Base-by-base conservation (phyloP, 2,329 filamentous ascomycete species). In the Ophiostoma pallidulum region DNA sequence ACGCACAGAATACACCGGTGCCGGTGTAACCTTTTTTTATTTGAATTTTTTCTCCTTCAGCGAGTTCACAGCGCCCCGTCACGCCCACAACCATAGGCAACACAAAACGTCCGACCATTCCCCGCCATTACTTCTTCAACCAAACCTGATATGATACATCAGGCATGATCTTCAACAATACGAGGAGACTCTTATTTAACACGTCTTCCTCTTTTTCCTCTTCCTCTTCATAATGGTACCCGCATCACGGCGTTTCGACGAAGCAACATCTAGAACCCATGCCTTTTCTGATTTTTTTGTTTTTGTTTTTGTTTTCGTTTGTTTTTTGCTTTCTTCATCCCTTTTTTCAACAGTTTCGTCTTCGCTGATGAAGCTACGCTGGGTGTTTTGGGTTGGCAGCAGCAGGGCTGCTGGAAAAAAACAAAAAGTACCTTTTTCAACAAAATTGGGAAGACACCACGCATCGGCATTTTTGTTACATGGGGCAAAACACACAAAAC, bases 401-500 rank as follows among this genome's bases (percentile, higher is more conserved):
- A 37, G 24, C 22, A 42, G 20, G 29, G 9, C 26, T 20, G 44
- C 28, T 22, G 37, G 18, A 44, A 9, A 19, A 37, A 14, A 37
- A 20, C 38, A 7, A 45, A 48, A 40, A 49, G 39, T 51, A 48
- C 51, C 45, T 52, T 56, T 56, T 56, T 56, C 55, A 57, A 57
- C 55, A 57, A 57, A 56, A 55, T 49, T 35, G 51, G 49, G 45
- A 40, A 47, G 41, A 13, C 32, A 31, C n/a, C 19, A 16, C 32
- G 31, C 38, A 36, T 40, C 31, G 19, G 22, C 32, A 38, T 37
- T 29, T n/a, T n/a, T n/a, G 20, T 49, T 40, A 14, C 24, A 41
- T 35, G 35, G 35, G 47, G 31, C 18, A 31, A 29, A 42, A 39
- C n/a, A 19, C 5, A 12, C 16, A 39, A 54, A 47, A n/a, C n/a